These are phyloP conservation scores for Malus hybrid DNA, from an alignment of 331 rosid species.

Conservation along the genomic window DNA sequence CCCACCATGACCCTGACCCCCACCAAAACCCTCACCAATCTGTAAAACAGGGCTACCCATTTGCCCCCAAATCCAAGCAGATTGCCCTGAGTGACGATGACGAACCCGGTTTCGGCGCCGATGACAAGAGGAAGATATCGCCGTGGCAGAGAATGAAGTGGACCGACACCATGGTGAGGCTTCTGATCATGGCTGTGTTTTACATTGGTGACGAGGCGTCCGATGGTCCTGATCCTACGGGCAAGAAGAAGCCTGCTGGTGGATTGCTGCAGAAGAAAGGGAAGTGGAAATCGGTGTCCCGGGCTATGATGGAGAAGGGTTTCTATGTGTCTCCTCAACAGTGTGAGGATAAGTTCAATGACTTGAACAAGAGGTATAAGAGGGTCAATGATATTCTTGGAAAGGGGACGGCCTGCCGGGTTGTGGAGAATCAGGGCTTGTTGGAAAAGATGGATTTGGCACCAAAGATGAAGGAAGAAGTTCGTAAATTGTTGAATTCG, in stretches of 20 bases:
- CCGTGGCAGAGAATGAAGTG: slow-evolving; percentile 99
- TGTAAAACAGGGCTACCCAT: slow-evolving; percentile 41
- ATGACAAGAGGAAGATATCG: slow-evolving; percentile 61
- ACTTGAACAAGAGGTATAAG: slow-evolving; percentile 85
- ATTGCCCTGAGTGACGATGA: slow-evolving; percentile 61
- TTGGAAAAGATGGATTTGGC: slow-evolving; percentile 77
- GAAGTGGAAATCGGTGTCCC: slow-evolving; percentile 89
- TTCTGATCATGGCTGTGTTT: slow-evolving; percentile 77
- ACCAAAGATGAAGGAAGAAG: slow-evolving; percentile 70
- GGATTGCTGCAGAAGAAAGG: slow-evolving; percentile 87
- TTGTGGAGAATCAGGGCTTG: slow-evolving; percentile 73
- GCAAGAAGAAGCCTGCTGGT: slow-evolving; percentile 46
- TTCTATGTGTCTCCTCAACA: slow-evolving; percentile 91
- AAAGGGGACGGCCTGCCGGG: slow-evolving; percentile 85
- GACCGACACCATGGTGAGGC: slow-evolving; percentile 88
- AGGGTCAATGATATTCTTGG: slow-evolving; percentile 92
- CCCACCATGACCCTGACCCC: slow-evolving; percentile 42
- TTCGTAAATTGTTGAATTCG: slow-evolving; percentile 64
- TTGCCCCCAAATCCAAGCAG: slow-evolving; percentile 33
- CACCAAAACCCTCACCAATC: slow-evolving; percentile 31
- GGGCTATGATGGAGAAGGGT: slow-evolving; percentile 85
- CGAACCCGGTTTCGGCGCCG: slow-evolving; percentile 45
- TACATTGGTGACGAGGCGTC: slow-evolving; percentile 81
- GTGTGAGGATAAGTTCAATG: slow-evolving; percentile 95
- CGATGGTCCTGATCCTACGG: slow-evolving; percentile 37